Evolutionary conservation across 306 rosid species (phyloP).

Genomic region (Cicer pinnatifidum): DNA sequence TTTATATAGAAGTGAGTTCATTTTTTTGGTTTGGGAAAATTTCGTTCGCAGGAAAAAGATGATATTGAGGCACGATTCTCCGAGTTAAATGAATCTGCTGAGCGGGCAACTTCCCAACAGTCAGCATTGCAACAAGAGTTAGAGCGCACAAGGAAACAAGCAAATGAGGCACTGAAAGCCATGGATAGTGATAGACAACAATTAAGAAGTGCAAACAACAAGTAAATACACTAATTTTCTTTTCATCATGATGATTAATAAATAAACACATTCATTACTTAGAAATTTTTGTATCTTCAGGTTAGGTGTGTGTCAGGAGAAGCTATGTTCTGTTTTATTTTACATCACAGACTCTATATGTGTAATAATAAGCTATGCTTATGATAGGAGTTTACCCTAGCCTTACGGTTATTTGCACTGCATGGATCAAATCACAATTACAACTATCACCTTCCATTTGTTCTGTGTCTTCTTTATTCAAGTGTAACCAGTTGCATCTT

Average conservation of each 20-base stretch:
- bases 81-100: conserved; percentile 77
- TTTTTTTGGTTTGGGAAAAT: conserved; percentile 42
- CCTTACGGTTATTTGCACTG: conserved; percentile 21
- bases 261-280: conserved; percentile 34
- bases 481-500: conserved; percentile 4
- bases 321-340: conserved; percentile 37
- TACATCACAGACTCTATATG: conserved; percentile 5
- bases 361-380: not conserved
- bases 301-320: conserved; percentile 37
- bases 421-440: conserved; percentile 20
- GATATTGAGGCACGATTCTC: conserved; percentile 76
- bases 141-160: conserved; percentile 96
- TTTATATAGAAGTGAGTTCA: conserved; percentile 44
- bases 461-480: conserved; percentile 25
- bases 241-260: conserved; percentile 36
- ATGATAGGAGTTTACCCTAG: conserved; percentile 1
- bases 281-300: conserved; percentile 28
- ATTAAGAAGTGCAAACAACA: conserved; percentile 90
- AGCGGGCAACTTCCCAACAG: conserved; percentile 80
- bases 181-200: conserved; percentile 96
- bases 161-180: conserved; percentile 93
- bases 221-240: conserved; percentile 59
- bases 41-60: conserved; percentile 83
- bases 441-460: conserved; percentile 15
- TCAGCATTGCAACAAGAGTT: conserved; percentile 83